These are phyloP conservation scores for Ganoderma boninense DNA, from an alignment of 1,284 basidiomycete species.

Conservation along the genomic window DNA sequence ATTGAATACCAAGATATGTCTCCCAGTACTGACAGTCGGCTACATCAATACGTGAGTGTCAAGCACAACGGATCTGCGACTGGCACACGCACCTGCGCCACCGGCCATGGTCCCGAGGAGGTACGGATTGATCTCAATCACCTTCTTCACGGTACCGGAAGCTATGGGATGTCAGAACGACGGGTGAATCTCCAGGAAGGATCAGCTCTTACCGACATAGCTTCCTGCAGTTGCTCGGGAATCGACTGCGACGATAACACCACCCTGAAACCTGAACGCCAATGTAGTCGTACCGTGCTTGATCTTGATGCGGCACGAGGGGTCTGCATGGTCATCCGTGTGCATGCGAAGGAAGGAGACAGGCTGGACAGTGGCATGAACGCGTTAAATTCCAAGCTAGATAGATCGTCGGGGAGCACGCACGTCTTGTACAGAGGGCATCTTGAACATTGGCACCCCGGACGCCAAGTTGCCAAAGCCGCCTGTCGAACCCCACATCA, in stretches of 20 bases:
- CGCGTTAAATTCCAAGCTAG: not conserved
- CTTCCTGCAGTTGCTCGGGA: constrained; percentile 97
- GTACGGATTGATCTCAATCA: constrained; percentile 99
- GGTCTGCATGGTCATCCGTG: constrained; percentile 94
- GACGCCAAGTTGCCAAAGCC: constrained; percentile 80
- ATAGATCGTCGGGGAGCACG: constrained; percentile 41
- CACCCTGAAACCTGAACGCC: constrained; percentile 96
- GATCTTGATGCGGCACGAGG: constrained; percentile 96
- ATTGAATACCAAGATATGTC: constrained; percentile 98
- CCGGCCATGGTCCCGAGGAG: constrained; percentile 99
- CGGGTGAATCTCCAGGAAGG: not conserved
- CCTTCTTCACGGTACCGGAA: constrained; percentile 96
- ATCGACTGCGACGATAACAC: constrained; percentile 98
- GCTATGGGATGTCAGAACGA: constrained; percentile 55
- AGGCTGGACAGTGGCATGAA: constrained; percentile 62
- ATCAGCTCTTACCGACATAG: constrained; percentile 82
- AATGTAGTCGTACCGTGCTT: constrained; percentile 99
- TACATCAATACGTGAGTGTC: constrained; percentile 40
- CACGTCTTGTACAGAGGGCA: constrained; percentile 80
- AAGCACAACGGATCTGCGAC: constrained; percentile 13
- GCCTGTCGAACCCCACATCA: constrained; percentile 82
- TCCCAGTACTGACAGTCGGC: constrained; percentile 98
- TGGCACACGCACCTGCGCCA: constrained; percentile 80
- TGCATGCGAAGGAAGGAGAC: constrained; percentile 87
- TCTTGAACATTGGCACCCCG: constrained; percentile 73